Conservation (phyloP, 257 asterid genomes). For the Lantana camara region DNA sequence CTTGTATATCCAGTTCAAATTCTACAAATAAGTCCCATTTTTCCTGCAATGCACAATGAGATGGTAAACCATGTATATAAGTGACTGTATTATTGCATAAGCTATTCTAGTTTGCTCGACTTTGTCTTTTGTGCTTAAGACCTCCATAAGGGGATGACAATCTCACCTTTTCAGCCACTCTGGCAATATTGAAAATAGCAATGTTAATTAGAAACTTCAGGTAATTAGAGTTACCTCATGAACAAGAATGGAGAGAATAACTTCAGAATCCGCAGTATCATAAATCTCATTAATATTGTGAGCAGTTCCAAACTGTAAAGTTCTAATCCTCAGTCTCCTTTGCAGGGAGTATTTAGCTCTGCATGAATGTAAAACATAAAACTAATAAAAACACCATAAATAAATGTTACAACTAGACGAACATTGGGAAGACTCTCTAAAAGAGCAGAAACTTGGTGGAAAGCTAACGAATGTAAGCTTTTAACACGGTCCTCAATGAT, state of each 20-base stretch:
- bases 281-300: constrained; percentile 78
- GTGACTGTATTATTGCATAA: constrained; percentile 15
- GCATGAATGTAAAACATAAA: constrained; percentile 37
- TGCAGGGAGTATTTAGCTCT: constrained; percentile 74
- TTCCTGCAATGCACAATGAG: background rate
- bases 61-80: constrained; percentile 1
- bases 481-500: no score
- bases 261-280: constrained; percentile 92
- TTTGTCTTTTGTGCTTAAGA: constrained; percentile 11
- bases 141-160: constrained; percentile 21
- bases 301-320: constrained; percentile 78
- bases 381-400: background rate
- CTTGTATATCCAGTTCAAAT: background rate
- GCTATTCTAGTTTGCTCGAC: constrained; percentile 21
- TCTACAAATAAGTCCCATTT: background rate
- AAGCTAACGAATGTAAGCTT: no score
- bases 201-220: constrained; percentile 15
- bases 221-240: constrained; percentile 70
- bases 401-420: no score
- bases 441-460: no score
- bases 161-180: constrained; percentile 21
- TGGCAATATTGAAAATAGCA: constrained; percentile 12
- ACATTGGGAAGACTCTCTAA: no score
- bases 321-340: constrained; percentile 93
- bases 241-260: constrained; percentile 82